Conservation (phyloP, 768 basidiomycete genomes). For the Termitomyces sp. region DNA sequence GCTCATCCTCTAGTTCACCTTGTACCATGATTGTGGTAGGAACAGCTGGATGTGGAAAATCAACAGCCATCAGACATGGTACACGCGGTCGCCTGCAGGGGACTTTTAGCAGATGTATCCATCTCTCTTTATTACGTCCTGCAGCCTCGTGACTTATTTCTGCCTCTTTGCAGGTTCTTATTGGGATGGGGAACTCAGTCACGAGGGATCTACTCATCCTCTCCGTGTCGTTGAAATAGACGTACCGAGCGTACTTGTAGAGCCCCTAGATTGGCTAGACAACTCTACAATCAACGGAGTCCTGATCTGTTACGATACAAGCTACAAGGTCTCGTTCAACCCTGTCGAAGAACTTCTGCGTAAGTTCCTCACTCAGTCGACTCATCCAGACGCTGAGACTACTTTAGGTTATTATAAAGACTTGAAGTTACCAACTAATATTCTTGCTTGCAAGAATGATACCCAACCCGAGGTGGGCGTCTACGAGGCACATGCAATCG, state of each 20-base stretch:
- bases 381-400: conserved; percentile 3
- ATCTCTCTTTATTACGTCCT: neutral
- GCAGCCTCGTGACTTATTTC: conserved; percentile 2
- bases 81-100: conserved; percentile 51
- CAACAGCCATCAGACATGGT: conserved; percentile 75
- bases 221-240: conserved; percentile 57
- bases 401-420: conserved; percentile 53
- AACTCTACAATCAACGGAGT: conserved; percentile 66
- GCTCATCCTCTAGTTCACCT: conserved; percentile 22
- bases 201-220: conserved; percentile 35
- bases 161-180: conserved; percentile 26
- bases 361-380: conserved; percentile 37
- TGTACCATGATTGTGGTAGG: conserved; percentile 80
- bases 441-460: conserved; percentile 88
- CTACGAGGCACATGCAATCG: conserved; percentile 42
- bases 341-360: conserved; percentile 69
- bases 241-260: conserved; percentile 25
- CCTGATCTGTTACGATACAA: conserved; percentile 84
- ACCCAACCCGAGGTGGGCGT: conserved; percentile 58
- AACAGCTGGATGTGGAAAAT: conserved; percentile 78
- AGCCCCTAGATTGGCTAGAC: conserved; percentile 38
- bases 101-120: conserved; percentile 40
- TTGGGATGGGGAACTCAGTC: conserved; percentile 30
- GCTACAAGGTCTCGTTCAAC: conserved; percentile 55
- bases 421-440: conserved; percentile 61